Base-by-base conservation (phyloP, 2,329 filamentous ascomycete species). In the Gaeumannomyces sp. region DNA sequence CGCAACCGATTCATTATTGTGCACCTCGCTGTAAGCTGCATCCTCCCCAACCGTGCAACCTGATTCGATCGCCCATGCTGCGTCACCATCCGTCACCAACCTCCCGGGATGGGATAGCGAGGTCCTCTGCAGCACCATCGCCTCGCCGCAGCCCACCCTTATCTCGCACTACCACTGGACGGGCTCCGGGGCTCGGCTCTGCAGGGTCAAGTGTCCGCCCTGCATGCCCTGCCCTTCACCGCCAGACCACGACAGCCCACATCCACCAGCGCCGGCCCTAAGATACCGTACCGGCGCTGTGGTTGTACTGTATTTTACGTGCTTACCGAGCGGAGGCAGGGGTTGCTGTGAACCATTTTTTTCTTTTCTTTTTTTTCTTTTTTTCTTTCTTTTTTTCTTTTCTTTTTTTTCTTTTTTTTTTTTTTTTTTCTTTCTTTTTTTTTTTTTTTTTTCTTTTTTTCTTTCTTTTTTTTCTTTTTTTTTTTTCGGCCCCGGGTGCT, bases 211-310 rank as follows among this genome's bases (percentile, higher is more conserved):
- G 45, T 14, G 45, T 53, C 22, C 45, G 19, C 45, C 45, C 45
- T 53, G 45, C 45, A 53, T 53, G 22, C 22, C 45, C 45, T 53
- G 22, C 45, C 45, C 45, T 53, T 53, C 45, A 53, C 45, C 45
- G 45, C 45, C 22, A 53, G n/a, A 53, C 45, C 45, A 53, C 7
- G 22, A 53, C 45, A 5, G 45, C 45, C 45, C 45, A 25, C 45
- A 53, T 53, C 22, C 22, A n/a, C 45, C 45, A 53, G 45, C 45
- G 45, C 45, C 45, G 8, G 38, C 22, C 45, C 45, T 22, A n/a
- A 53, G 45, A 53, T 53, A 53, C 45, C 45, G 45, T 53, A 53
- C 45, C 45, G 45, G 22, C 45, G 45, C 45, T 53, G 45, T 53
- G 45, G 45, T 25, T 53, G 25, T 53, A 53, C 45, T 50, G 45